These are phyloP conservation scores for Hypoxylon sp. DNA, from an alignment of 2,329 filamentous ascomycete species.

Conservation along the genomic window DNA sequence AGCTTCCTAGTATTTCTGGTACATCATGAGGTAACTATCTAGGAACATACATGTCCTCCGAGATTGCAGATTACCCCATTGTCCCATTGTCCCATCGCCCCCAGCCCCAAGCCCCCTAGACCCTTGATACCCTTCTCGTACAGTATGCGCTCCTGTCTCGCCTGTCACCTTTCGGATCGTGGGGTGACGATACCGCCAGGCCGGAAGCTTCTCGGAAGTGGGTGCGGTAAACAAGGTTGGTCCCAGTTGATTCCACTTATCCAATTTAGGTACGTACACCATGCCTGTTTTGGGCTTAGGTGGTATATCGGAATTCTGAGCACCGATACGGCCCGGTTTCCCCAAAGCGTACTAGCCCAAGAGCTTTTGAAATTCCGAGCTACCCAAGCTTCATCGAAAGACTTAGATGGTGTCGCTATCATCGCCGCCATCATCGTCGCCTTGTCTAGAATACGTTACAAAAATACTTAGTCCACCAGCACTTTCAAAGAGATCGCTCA, in stretches of 20 bases:
- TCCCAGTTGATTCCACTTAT: neutral
- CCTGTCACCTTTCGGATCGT: conserved; percentile 22
- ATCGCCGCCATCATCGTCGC: neutral
- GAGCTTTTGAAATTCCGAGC: conserved; percentile 21
- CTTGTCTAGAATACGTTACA: conserved; percentile 1
- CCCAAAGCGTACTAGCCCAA: conserved; percentile 13
- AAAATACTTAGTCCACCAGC: neutral
- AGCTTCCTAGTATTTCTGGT: neutral
- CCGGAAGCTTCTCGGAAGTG: conserved; percentile 30
- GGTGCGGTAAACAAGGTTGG: conserved; percentile 18
- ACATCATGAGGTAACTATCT: conserved; percentile 5
- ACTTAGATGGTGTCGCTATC: neutral
- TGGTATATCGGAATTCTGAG: conserved; percentile 17
- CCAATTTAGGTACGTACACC: conserved; percentile 2
- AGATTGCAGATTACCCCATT: neutral
- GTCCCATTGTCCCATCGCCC: too few relatives aligned
- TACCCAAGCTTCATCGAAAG: neutral
- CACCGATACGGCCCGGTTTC: conserved; percentile 17
- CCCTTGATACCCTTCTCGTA: conserved; percentile 13
- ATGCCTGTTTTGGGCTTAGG: neutral
- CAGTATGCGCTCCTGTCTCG: conserved; percentile 23
- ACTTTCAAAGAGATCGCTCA: neutral
- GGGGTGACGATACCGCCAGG: conserved; percentile 27
- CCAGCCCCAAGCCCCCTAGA: too few relatives aligned
- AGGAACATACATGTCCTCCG: neutral